A percentile compares a stretch with the other conserved stretches of the same genome.
Conservation (phyloP, 2,329 filamentous ascomycete species). For the Sclerotinia glacialis region DNA sequence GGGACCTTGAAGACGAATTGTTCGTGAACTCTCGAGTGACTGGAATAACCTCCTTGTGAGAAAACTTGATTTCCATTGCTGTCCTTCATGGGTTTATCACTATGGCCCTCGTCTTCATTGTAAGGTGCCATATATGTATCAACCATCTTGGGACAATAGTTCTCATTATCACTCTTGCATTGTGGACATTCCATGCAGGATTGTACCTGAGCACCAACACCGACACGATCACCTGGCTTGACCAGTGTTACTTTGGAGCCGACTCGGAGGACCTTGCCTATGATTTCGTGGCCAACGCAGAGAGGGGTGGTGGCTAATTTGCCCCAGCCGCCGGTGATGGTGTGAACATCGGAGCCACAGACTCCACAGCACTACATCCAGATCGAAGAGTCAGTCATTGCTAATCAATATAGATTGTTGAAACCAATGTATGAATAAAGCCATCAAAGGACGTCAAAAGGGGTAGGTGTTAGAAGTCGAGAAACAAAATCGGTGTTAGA, state of each 20-base stretch:
- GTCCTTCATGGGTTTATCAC: constrained; percentile 20
- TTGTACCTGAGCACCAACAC: constrained; percentile 50
- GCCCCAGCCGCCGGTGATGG: constrained; percentile 34
- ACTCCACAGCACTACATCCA: constrained; percentile 43
- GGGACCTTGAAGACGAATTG: constrained; percentile 62
- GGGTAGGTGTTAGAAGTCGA: too few relatives aligned
- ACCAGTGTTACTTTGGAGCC: constrained; percentile 61
- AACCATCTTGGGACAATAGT: constrained; percentile 35
- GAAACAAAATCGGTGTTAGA: too few relatives aligned
- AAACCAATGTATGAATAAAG: too few relatives aligned
- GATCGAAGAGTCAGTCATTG: not conserved
- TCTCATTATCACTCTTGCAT: constrained; percentile 41
- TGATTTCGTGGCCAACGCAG: constrained; percentile 50
- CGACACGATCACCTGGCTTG: constrained; percentile 50
- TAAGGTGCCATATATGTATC: constrained; percentile 35
- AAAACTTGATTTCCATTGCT: constrained; percentile 21
- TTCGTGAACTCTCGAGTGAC: constrained; percentile 51
- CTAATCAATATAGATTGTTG: not conserved
- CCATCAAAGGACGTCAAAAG: too few relatives aligned
- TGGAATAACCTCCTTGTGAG: constrained; percentile 53
- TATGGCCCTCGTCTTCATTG: constrained; percentile 21
- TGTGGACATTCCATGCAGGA: constrained; percentile 52
- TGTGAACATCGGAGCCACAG: constrained; percentile 42
- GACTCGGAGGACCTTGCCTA: constrained; percentile 48
- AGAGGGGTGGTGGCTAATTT: constrained; percentile 15